Evolutionary conservation across 768 basidiomycete species (phyloP).

Genomic region (Sporobolomyces phaffii): DNA sequence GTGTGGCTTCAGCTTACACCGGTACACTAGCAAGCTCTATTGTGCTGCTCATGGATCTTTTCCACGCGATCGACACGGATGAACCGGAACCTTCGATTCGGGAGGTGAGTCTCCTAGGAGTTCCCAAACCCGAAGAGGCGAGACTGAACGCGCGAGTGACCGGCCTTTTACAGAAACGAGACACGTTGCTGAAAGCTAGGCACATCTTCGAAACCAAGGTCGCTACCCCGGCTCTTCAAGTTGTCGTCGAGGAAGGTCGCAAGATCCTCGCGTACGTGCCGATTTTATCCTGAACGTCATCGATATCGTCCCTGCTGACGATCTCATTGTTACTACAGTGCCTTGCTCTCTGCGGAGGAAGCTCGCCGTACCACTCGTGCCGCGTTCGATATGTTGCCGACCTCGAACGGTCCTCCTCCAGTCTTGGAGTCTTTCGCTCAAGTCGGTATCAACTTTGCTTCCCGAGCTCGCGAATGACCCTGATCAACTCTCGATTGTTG

Average conservation of each 20-base stretch:
- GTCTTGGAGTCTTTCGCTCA: conserved; percentile 29
- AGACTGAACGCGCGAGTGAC: not conserved
- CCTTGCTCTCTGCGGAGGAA: conserved; percentile 23
- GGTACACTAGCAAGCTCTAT: conserved; percentile 29
- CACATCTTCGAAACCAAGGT: conserved; percentile 28
- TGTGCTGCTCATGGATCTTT: conserved; percentile 38
- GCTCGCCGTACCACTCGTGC: conserved; percentile 19
- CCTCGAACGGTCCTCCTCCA: not conserved
- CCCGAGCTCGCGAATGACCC: not conserved
- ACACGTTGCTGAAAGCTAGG: conserved; percentile 19
- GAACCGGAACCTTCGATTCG: conserved; percentile 14
- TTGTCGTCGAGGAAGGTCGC: conserved; percentile 35
- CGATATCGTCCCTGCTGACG: not conserved
- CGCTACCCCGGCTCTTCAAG: conserved; percentile 27
- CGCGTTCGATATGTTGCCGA: conserved; percentile 14
- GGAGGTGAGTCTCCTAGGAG: too few relatives aligned
- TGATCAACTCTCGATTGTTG: not conserved
- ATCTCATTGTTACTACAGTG: not conserved
- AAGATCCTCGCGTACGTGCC: conserved; percentile 26
- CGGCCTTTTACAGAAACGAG: conserved; percentile 22
- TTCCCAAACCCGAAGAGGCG: too few relatives aligned
- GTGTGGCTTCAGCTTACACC: conserved; percentile 25
- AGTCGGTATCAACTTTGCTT: not conserved
- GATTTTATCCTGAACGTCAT: not conserved
- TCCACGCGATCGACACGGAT: conserved; percentile 37